Conservation (phyloP, 768 basidiomycete species). For the Lentinula sp. region DNA sequence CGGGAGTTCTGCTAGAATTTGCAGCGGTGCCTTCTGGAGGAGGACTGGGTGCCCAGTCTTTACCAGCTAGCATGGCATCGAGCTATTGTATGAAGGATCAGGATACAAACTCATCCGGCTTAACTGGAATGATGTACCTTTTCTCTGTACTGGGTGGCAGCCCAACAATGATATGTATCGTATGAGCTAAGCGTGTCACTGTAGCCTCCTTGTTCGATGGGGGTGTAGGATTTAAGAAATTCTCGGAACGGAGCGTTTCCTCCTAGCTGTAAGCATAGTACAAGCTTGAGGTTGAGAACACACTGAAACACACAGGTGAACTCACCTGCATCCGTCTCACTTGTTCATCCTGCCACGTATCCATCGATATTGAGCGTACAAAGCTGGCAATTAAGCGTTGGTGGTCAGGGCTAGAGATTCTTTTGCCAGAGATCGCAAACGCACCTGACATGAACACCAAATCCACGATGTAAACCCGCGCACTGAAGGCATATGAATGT, state of each 20-base stretch:
- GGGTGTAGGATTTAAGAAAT: slow-evolving; percentile 69
- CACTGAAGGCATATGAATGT: slow-evolving; percentile 91
- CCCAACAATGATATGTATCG: slow-evolving; percentile 90
- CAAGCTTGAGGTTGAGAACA: neutral
- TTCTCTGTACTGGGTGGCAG: slow-evolving; percentile 89
- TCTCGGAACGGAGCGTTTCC: slow-evolving; percentile 81
- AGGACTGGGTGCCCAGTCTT: slow-evolving; percentile 70
- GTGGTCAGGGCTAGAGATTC: slow-evolving; percentile 13
- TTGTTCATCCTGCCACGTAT: slow-evolving; percentile 91
- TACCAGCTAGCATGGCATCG: slow-evolving; percentile 68
- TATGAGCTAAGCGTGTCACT: slow-evolving; percentile 52
- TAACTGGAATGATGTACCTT: slow-evolving; percentile 48
- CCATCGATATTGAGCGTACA: slow-evolving; percentile 93
- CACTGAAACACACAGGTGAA: slow-evolving; percentile 7
- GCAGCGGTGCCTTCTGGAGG: slow-evolving; percentile 46
- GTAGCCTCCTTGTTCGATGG: slow-evolving; percentile 65
- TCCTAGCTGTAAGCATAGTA: slow-evolving; percentile 51
- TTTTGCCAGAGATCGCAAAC: slow-evolving; percentile 12
- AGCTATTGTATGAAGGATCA: slow-evolving; percentile 46
- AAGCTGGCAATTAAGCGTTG: slow-evolving; percentile 46
- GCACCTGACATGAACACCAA: slow-evolving; percentile 90
- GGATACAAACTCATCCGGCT: neutral
- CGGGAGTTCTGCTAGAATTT: slow-evolving; percentile 27
- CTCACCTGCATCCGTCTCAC: slow-evolving; percentile 83
- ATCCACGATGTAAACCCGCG: slow-evolving; percentile 78